A percentile compares a stretch with the other conserved stretches of the same genome.
Conservation (phyloP, 805 yeast species). For the Cyberlindnera sargentensis region DNA sequence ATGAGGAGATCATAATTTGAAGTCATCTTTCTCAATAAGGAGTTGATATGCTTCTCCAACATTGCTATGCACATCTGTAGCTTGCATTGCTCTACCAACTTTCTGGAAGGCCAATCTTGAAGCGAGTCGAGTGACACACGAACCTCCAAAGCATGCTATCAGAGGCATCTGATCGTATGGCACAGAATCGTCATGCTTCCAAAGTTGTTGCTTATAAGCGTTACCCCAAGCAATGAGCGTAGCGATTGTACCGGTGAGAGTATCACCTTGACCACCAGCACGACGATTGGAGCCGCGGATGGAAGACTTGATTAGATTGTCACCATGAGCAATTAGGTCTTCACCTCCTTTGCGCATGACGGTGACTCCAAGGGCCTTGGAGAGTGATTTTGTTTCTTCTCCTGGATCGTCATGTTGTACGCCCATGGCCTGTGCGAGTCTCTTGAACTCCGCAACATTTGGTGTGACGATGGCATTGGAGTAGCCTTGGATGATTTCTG, state of each 20-base stretch:
- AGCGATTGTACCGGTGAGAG: conserved; percentile 79
- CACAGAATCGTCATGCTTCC: conserved; percentile 40
- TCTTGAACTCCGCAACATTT: conserved; percentile 74
- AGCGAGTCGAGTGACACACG: conserved; percentile 58
- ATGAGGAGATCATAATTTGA: background rate
- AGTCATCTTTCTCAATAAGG: conserved; percentile 10
- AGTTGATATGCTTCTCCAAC: conserved; percentile 53
- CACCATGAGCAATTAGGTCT: conserved; percentile 58
- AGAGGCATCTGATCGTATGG: conserved; percentile 28
- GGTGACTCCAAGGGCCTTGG: conserved; percentile 46
- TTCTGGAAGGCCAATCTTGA: conserved; percentile 55
- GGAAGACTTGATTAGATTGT: conserved; percentile 34
- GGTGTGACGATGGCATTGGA: conserved; percentile 75
- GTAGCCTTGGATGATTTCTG: conserved; percentile 48
- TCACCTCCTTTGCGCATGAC: conserved; percentile 66
- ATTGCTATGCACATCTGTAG: conserved; percentile 68
- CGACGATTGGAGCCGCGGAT: conserved; percentile 65
- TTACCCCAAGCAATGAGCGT: conserved; percentile 76
- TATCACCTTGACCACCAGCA: conserved; percentile 97
- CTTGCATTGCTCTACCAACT: conserved; percentile 75
- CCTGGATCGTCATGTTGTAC: conserved; percentile 17
- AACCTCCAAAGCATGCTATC: conserved; percentile 67
- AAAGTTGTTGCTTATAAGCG: conserved; percentile 50
- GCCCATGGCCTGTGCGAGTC: conserved; percentile 50
- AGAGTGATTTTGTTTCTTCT: conserved; percentile 32